Evolutionary conservation across 768 basidiomycete species (phyloP).

Genomic region (Phanerochaete sordida): DNA sequence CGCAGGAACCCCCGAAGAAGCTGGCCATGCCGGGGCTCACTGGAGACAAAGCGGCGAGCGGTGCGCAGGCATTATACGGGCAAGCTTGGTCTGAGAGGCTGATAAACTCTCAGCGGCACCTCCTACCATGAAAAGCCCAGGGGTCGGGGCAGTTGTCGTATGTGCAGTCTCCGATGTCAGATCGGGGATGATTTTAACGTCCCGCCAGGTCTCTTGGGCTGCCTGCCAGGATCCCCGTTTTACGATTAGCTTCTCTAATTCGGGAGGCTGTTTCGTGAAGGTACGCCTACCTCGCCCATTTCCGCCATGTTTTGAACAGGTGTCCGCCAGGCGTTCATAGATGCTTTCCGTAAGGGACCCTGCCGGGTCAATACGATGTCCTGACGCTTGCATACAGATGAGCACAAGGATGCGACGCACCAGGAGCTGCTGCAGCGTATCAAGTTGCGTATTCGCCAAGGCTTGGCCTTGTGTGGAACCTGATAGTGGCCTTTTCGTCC

Average conservation of each 20-base stretch:
- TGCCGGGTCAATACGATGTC: background rate
- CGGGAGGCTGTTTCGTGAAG: background rate
- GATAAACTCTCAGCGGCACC: no score
- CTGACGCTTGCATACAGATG: background rate
- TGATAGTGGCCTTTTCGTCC: no score
- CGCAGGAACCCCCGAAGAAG: background rate
- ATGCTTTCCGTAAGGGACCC: background rate
- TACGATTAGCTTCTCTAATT: background rate
- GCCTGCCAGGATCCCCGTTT: background rate
- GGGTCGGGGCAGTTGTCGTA: background rate
- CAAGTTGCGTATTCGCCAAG: no score
- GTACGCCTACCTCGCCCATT: background rate
- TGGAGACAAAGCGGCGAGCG: no score
- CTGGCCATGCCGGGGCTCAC: no score
- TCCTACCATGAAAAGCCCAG: background rate
- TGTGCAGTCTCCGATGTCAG: background rate
- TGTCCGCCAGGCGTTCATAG: background rate
- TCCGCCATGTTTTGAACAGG: background rate
- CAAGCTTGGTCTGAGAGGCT: no score
- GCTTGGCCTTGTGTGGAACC: no score
- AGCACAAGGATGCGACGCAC: background rate
- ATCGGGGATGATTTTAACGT: background rate
- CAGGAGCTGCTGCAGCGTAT: background rate
- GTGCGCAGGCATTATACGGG: no score
- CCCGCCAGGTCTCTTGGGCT: background rate